Evolutionary conservation across 2,329 filamentous ascomycete genomes (phyloP), one percentile per base, ranked within the genome.

Genomic region (Cladosporium cucumerinum): DNA sequence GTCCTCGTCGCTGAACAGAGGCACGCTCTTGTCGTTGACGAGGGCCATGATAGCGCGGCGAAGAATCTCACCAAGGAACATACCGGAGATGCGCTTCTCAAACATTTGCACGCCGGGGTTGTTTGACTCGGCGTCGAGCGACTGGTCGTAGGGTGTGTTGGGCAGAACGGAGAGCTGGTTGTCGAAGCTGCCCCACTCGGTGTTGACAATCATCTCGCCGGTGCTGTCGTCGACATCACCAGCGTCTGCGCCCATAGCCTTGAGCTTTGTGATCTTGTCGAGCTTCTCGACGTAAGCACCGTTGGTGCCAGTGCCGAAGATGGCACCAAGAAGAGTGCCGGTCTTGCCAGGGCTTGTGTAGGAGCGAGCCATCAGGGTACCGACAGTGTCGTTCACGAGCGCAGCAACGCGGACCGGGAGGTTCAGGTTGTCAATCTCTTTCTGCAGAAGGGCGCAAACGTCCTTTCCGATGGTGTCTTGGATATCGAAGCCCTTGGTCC

Each of bases 401-500:
- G 95, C 95, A 12, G 93, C 91, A n/a, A 99, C 95, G 74, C 89
- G 91, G 66, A 99, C 93, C 0, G 95, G 95, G 7, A 99, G 86
- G 66, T 87, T 83, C 46, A 97, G 86, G 66, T 87, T 87, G 79
- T 98, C 92, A 72, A 99, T 93, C 78, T 97, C 95, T 23, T 82
- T 81, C 79, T 99, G 95, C 39, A 99, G 84, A 68, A 99, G 82
- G 49, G 87, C 89, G 77, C 95, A 99, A 34, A 99, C 93, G 77
- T 99, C 95, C 79, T 97, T 90, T 72, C 94, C 95, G 65, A 99
- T 79, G 1, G 93, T 91, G 75, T 98, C 95, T n/a, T 88, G 86
- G 70, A 99, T 98, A 76, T 98, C 92, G 76, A 97, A 99, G 61
- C 95, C 95, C 82, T 99, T 99, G 65, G 95, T 99, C 95, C 95